Evolutionary conservation across 2,329 filamentous ascomycete species (phyloP), one percentile per base, ranked within the genome.

Genomic region (Chalaropsis thielavioides): DNA sequence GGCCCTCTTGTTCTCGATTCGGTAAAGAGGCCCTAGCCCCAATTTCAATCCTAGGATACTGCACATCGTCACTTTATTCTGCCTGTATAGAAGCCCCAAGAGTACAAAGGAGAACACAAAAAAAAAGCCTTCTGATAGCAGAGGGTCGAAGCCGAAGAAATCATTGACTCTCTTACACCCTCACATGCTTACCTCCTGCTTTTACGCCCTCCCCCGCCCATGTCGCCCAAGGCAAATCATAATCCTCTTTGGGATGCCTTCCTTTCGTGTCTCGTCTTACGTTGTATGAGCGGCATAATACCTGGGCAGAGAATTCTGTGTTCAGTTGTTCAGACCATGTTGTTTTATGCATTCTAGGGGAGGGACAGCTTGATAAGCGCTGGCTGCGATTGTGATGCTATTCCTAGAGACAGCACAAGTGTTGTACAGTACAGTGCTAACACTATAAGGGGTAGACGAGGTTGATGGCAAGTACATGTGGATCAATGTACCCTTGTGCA

Each of bases 61-160:
- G 51, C 22, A 56, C 51, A 56, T 56, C 51, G 31, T 56, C 51
- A 56, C 51, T 56, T 56, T 56, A 56, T 35, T 56, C 24, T 51
- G 46, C n/a, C 17, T 8, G 13, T 35, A 7, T 27, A 56, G 27
- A 27, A 10, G 24, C 27, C 27, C 24, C 19, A 15, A 54, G 15
- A 13, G 15, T 15, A 22, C 49, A 54, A 24, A 31, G 24, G 19
- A 2, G 2, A 5, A 24, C 19, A 27, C 10, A 27, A 13, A 54
- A 27, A 22, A 54, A 15, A 54, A 15, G 49, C 19, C 49, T 31
- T 27, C 49, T 24, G n/a, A n/a, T n/a, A n/a, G n/a, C n/a, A n/a
- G n/a, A n/a, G n/a, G n/a, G n/a, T n/a, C n/a, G n/a, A n/a, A n/a
- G n/a, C n/a, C n/a, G n/a, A n/a, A n/a, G n/a, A n/a, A n/a, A n/a